Conservation (phyloP, 1,139 yeast genomes). For the Candida sp. region DNA sequence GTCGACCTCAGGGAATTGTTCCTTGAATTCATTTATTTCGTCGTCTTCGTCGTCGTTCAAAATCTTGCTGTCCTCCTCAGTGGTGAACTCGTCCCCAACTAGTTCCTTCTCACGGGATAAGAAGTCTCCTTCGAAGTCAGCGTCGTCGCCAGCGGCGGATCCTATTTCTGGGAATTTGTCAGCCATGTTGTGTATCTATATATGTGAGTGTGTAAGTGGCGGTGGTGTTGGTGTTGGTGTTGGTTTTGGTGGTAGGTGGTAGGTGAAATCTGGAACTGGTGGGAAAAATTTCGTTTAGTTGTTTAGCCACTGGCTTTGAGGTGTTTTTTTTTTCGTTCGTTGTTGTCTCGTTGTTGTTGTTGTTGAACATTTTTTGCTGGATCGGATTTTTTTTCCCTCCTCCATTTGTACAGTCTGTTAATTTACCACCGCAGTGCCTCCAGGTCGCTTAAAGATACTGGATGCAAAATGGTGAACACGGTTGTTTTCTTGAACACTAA, state of each 20-base stretch:
- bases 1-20: constrained; percentile 69
- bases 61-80: constrained; percentile 65
- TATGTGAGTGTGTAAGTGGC: no score
- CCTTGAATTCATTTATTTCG: constrained; percentile 68
- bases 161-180: constrained; percentile 89
- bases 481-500: no score
- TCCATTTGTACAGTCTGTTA: no score
- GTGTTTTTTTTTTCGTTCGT: background rate
- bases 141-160: constrained; percentile 37
- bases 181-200: constrained; percentile 56
- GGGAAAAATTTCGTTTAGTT: background rate
- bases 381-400: no score
- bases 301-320: no score
- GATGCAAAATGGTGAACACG: no score
- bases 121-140: constrained; percentile 56
- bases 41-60: constrained; percentile 60
- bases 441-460: no score
- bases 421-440: no score
- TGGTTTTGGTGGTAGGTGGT: no score
- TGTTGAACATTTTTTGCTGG: background rate
- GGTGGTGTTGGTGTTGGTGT: no score
- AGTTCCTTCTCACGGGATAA: constrained; percentile 84
- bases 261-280: background rate
- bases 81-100: constrained; percentile 80
- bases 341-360: background rate